A percentile compares a stretch with the other conserved stretches of the same genome.
phyloP scores from a whole-genome alignment of 2,329 filamentous ascomycete species.

The Clonostachys byssicola region DNA sequence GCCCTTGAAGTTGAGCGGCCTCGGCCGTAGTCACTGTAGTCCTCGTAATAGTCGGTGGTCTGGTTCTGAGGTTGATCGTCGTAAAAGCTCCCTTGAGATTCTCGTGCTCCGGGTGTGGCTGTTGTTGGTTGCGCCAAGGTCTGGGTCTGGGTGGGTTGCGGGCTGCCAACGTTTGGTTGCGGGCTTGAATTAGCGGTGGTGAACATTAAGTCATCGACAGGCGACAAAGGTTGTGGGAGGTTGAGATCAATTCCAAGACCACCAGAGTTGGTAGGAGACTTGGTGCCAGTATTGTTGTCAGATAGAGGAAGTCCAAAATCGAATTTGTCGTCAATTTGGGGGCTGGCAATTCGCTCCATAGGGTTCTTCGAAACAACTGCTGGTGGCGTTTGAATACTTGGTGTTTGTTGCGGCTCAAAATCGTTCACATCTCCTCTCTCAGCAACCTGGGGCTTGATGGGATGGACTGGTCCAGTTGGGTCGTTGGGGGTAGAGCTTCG shows the following conservation, averaged over 20 bases:
- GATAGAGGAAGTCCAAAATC: background rate
- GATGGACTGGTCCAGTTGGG: constrained; percentile 16
- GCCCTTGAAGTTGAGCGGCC: constrained; percentile 27
- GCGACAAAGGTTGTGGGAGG: constrained; percentile 21
- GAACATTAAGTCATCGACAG: constrained; percentile 12
- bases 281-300: constrained; percentile 1
- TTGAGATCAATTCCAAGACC: constrained; percentile 28
- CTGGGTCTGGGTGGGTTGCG: background rate
- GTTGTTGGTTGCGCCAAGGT: no score
- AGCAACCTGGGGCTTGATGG: constrained; percentile 26
- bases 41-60: constrained; percentile 24
- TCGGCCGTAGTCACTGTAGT: constrained; percentile 20
- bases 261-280: constrained; percentile 5
- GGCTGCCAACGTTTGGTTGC: background rate
- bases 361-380: constrained; percentile 19
- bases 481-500: constrained; percentile 7
- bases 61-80: constrained; percentile 16
- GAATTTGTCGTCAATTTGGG: constrained; percentile 7
- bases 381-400: constrained; percentile 19
- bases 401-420: constrained; percentile 19
- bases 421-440: constrained; percentile 21
- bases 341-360: constrained; percentile 12
- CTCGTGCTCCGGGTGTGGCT: background rate
- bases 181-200: background rate
- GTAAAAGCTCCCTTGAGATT: constrained; percentile 7